Evolutionary conservation across 169 alveolate genomes (phyloP).

Genomic region (Plasmodium falciparum): DNA sequence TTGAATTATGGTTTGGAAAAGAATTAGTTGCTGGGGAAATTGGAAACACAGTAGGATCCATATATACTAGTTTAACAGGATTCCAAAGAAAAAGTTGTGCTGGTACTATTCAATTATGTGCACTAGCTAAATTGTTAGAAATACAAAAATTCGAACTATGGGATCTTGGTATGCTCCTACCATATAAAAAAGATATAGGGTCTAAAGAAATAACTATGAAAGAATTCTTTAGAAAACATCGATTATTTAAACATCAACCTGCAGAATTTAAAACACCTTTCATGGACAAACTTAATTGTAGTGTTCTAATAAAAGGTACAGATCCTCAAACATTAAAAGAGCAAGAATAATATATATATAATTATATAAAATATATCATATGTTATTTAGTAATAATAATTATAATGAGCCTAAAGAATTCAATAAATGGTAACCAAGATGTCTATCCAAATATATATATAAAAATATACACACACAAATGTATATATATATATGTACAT

Average conservation of each 20-base stretch:
- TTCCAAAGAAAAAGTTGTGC: conserved; percentile 80
- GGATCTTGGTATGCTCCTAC: conserved; percentile 85
- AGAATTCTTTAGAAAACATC: conserved; percentile 66
- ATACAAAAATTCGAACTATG: conserved; percentile 78
- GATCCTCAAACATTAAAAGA: background rate
- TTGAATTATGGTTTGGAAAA: conserved; percentile 81
- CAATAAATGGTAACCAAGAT: too few relatives aligned
- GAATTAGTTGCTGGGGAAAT: conserved; percentile 84
- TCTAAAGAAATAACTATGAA: conserved; percentile 75
- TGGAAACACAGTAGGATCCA: conserved; percentile 82
- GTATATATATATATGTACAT: too few relatives aligned
- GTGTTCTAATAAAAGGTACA: conserved; percentile 27
- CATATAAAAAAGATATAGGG: conserved; percentile 82
- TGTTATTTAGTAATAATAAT: too few relatives aligned
- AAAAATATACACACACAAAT: too few relatives aligned
- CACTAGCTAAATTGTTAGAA: conserved; percentile 80
- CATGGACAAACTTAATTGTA: conserved; percentile 48
- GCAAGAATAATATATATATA: background rate
- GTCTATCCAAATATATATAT: too few relatives aligned
- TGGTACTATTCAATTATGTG: conserved; percentile 83
- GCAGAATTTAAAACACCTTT: conserved; percentile 55
- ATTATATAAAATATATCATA: background rate
- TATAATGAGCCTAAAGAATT: too few relatives aligned
- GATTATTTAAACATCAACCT: conserved; percentile 24
- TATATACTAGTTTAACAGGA: conserved; percentile 84